phyloP scores from a whole-genome alignment of 1,284 basidiomycete species.

The Rhodotorula sp. region DNA sequence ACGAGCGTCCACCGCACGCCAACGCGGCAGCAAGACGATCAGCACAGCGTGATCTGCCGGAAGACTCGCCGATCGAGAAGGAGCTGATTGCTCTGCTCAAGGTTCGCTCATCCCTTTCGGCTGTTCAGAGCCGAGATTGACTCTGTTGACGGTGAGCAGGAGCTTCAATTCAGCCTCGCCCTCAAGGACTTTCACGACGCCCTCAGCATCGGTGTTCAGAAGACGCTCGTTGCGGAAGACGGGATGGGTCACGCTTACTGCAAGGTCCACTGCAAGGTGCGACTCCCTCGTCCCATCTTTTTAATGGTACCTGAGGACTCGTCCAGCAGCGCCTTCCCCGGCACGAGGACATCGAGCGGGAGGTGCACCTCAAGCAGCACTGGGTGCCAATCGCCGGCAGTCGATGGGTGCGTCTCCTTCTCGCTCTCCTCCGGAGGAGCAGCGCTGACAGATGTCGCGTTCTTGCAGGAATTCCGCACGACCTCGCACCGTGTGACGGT shows the following conservation, averaged over 20 bases:
- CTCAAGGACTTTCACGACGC: constrained; percentile 38
- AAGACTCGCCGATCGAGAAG: constrained; percentile 32
- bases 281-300: neutral
- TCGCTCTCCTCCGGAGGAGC: no score
- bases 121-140: neutral
- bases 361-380: constrained; percentile 25
- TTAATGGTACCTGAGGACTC: neutral
- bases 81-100: constrained; percentile 34
- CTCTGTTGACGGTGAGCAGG: neutral
- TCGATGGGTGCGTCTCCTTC: constrained; percentile 18
- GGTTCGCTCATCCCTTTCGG: neutral
- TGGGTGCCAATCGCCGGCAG: constrained; percentile 32
- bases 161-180: constrained; percentile 31
- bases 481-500: constrained; percentile 28
- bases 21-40: no score
- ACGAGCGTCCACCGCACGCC: neutral
- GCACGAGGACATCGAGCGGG: constrained; percentile 14
- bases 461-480: constrained; percentile 29
- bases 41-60: neutral
- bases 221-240: constrained; percentile 36
- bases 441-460: neutral
- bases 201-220: constrained; percentile 22
- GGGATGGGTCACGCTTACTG: constrained; percentile 33
- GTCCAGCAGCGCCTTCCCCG: constrained; percentile 24
- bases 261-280: constrained; percentile 33